Percentiles rank a stretch among this genome's conserved stretches.
phyloP scores from a whole-genome alignment of 345 rosid genomes.

The Brassica incana region DNA sequence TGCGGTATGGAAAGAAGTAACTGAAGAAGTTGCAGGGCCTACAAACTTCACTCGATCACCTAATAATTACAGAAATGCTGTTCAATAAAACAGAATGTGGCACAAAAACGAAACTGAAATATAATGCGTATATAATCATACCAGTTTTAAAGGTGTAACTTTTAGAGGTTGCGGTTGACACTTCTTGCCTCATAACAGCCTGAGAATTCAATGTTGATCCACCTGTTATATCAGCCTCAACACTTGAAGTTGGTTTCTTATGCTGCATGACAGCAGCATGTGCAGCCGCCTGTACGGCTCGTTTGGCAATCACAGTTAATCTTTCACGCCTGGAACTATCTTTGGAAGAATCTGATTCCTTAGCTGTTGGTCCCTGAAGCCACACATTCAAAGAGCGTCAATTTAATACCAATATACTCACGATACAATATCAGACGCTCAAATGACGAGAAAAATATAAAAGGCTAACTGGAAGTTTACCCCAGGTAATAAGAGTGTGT shows the following conservation, averaged over 20 bases:
- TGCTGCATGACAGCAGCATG: slow-evolving; percentile 54
- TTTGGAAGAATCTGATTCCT: slow-evolving; percentile 62
- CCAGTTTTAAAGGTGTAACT: slow-evolving; percentile 75
- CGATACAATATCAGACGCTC: not conserved
- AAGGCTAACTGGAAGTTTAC: slow-evolving; percentile 50
- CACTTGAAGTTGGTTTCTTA: slow-evolving; percentile 89
- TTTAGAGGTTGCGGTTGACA: slow-evolving; percentile 90
- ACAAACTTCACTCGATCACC: slow-evolving; percentile 91
- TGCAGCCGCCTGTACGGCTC: slow-evolving; percentile 45
- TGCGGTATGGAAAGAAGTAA: slow-evolving; percentile 51
- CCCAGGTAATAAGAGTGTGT: slow-evolving; percentile 88
- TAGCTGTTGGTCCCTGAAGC: slow-evolving; percentile 62
- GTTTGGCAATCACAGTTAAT: slow-evolving; percentile 55
- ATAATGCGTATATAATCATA: slow-evolving; percentile 18
- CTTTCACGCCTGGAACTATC: slow-evolving; percentile 72
- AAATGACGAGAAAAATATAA: not conserved
- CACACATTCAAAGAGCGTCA: slow-evolving; percentile 15
- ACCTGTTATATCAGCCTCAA: slow-evolving; percentile 89
- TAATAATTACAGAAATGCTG: slow-evolving; percentile 39
- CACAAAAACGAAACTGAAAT: slow-evolving; percentile 7
- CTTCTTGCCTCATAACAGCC: slow-evolving; percentile 77
- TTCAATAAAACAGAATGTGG: slow-evolving; percentile 19
- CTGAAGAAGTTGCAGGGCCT: slow-evolving; percentile 47
- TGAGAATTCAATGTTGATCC: slow-evolving; percentile 73
- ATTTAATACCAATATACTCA: not conserved